These are phyloP conservation scores for Peziza echinospora DNA, from an alignment of 495 filamentous ascomycete genomes.

Conservation along the genomic window DNA sequence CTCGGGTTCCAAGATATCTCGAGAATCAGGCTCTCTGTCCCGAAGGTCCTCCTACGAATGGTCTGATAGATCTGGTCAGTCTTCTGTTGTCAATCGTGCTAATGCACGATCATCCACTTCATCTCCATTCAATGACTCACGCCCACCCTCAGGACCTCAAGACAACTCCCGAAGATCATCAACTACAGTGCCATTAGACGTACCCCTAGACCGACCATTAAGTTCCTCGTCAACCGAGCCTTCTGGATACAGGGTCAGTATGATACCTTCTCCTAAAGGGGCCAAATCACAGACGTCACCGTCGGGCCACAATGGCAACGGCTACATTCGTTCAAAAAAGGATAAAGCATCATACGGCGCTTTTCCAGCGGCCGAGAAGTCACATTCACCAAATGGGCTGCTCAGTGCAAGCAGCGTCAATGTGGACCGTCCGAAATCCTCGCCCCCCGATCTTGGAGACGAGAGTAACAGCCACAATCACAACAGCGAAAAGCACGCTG, in stretches of 20 bases:
- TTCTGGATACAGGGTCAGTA: not conserved
- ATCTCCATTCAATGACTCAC: not conserved
- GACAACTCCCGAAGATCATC: not conserved
- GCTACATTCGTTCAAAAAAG: constrained; percentile 9
- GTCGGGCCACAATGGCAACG: constrained; percentile 2
- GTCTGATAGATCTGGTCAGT: not conserved
- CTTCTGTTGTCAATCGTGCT: not conserved
- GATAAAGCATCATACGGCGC: constrained; percentile 18
- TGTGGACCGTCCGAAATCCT: constrained; percentile 14
- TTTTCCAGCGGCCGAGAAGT: constrained; percentile 7
- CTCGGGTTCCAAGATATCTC: constrained; percentile 4
- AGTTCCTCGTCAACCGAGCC: not conserved
- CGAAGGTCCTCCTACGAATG: not conserved
- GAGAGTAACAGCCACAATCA: constrained; percentile 18
- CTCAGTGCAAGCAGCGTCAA: too few relatives aligned
- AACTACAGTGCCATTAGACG: not conserved
- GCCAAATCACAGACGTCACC: constrained; percentile 15
- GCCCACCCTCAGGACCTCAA: not conserved
- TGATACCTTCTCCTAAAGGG: constrained; percentile 12
- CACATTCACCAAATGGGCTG: constrained; percentile 1
- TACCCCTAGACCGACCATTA: not conserved
- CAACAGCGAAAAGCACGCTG: constrained; percentile 13
- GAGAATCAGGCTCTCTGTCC: not conserved
- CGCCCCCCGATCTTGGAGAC: constrained; percentile 18
- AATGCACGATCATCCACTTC: not conserved